Base-by-base conservation (phyloP, 768 basidiomycete species). In the Boletus edulis region DNA sequence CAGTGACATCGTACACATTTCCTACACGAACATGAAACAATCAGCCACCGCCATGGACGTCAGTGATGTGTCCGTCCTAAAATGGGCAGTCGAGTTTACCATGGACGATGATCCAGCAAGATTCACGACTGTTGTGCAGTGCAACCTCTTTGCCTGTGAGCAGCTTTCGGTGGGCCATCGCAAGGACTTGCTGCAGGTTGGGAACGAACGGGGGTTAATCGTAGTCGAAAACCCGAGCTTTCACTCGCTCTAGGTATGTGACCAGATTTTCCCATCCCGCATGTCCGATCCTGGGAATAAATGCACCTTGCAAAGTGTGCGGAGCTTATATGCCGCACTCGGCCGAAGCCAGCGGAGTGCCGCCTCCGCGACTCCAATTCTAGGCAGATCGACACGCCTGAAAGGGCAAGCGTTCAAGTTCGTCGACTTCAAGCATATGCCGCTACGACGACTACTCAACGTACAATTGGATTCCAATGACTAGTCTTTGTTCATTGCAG, bases 31-130 rank as follows among this genome's bases (percentile, higher is more conserved):
- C 17, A 32, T 18, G 34, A 4, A 35, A n/a, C 18, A 13, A 15
- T 58, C 46, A 66, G 54, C 18, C 27, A 41, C 31, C 18, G 34
- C 22, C 11, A 0, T 7, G 2, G 42, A 10, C 9, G 38, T 1
- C 32, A 48, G 20, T 17, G 32, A 41, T 18, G 14, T n/a, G 31
- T 15, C 43, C 18, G 24, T 34, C 31, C n/a, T 6, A 34, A 17
- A 27, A 27, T 49, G 32, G 11, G 48, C 44, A 20, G 14, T 38
- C 31, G 46, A 31, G 29, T 75, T 39, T 58, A 86, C 89, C 87
- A 61, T 93, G 89, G 1, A 94, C 87, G 54, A 94, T 91, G 55
- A 93, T 91, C 87, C 87, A 89, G 61, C 86, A 87, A 58, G 80
- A 83, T 51, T 87, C 80, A 20, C 85, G 72, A 39, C 68, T 75